phyloP scores from a whole-genome alignment of 257 asterid genomes.

The Solanum medicagineum region DNA sequence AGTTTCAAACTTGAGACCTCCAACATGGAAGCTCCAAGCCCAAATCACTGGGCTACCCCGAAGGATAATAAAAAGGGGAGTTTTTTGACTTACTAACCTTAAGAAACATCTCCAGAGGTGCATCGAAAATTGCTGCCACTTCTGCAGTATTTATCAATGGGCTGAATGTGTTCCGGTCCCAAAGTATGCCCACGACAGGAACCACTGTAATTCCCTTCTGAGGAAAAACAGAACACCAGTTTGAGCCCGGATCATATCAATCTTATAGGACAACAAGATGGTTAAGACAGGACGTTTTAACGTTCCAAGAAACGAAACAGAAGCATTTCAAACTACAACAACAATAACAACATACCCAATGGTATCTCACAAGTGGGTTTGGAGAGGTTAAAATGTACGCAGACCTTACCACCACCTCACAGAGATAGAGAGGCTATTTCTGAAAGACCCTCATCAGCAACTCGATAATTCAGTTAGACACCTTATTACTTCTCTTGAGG shows the following conservation, averaged over 20 bases:
- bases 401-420: too few species aligned
- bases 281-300: not conserved
- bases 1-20: too few species aligned
- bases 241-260: not conserved
- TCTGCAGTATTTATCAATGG: conserved; percentile 52
- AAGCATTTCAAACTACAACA: not conserved
- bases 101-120: conserved; percentile 79
- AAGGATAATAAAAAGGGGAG: not conserved
- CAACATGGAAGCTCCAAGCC: too few species aligned
- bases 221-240: not conserved
- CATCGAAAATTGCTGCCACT: conserved; percentile 66
- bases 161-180: conserved; percentile 31
- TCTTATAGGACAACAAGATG: not conserved
- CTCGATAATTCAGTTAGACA: not conserved
- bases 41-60: too few species aligned
- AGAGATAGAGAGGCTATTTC: too few species aligned
- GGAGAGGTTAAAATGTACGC: too few species aligned
- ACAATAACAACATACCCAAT: too few species aligned
- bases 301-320: not conserved
- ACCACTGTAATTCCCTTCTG: conserved; percentile 44
- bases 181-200: conserved; percentile 78
- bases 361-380: too few species aligned
- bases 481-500: not conserved
- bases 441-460: too few species aligned
- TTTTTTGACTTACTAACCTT: conserved; percentile 24